Percentiles rank a stretch among this genome's conserved stretches.
Conservation (phyloP, 441 rosid species). For the Cnidoscolus chayamansa region DNA sequence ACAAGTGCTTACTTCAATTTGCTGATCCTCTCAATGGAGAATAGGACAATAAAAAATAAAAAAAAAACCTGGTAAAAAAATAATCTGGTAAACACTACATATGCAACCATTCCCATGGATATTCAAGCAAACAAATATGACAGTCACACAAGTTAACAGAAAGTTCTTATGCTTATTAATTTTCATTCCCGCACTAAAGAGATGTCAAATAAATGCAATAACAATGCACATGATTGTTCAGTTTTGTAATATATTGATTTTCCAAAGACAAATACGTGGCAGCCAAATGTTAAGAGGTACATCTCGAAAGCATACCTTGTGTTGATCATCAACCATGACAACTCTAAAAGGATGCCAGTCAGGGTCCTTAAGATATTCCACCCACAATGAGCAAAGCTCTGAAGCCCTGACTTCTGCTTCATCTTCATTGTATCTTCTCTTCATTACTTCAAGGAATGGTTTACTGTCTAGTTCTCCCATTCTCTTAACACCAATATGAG, state of each 20-base stretch:
- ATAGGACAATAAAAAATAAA: background rate
- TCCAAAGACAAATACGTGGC: background rate
- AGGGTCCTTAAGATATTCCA: conserved; percentile 86
- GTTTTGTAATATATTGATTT: background rate
- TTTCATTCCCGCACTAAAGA: conserved; percentile 6
- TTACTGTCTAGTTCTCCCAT: conserved; percentile 88
- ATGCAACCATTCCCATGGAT: background rate
- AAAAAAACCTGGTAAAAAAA: background rate
- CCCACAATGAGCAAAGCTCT: conserved; percentile 84
- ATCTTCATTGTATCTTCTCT: conserved; percentile 55
- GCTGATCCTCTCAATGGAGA: background rate
- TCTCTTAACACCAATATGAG: conserved; percentile 71
- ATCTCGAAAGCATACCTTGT: conserved; percentile 33
- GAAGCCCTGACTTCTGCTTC: conserved; percentile 76
- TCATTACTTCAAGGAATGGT: conserved; percentile 80
- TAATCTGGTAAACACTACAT: too few relatives aligned
- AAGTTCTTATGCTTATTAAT: background rate
- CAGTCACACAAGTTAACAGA: background rate
- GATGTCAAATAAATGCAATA: background rate
- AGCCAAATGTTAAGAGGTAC: conserved; percentile 4
- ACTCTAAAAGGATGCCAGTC: conserved; percentile 92
- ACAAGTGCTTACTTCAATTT: background rate
- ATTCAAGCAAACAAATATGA: background rate
- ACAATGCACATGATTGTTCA: background rate
- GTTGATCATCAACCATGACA: conserved; percentile 41